These are phyloP conservation scores for Cubamyces lactineus DNA, from an alignment of 768 basidiomycete genomes.

Conservation along the genomic window DNA sequence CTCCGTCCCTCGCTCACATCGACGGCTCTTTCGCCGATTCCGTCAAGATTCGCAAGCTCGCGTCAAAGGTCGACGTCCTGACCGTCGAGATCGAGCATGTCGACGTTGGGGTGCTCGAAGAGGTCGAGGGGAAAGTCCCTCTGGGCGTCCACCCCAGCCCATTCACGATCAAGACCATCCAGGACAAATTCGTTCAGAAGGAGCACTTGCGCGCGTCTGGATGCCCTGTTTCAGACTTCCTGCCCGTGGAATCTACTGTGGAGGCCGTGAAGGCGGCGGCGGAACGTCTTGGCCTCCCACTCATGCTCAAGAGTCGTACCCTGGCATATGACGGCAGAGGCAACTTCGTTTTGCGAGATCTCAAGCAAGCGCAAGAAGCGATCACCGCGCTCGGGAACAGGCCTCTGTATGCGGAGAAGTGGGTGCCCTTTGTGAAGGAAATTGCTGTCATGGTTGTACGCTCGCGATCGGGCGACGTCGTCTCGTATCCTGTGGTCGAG, in stretches of 20 bases:
- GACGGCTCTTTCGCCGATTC: conserved; percentile 90
- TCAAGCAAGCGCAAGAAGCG: conserved; percentile 53
- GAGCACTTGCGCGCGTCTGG: conserved; percentile 52
- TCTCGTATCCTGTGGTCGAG: conserved; percentile 90
- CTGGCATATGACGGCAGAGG: conserved; percentile 96
- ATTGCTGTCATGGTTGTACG: conserved; percentile 98
- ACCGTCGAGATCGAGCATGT: conserved; percentile 99
- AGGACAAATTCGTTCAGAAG: conserved; percentile 74
- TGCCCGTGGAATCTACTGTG: conserved; percentile 56
- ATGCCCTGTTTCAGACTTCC: conserved; percentile 61
- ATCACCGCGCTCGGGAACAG: conserved; percentile 65
- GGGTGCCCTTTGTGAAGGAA: conserved; percentile 87
- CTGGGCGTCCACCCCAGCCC: conserved; percentile 71
- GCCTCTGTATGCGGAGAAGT: conserved; percentile 91
- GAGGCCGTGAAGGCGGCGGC: conserved; percentile 58
- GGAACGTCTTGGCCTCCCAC: conserved; percentile 70
- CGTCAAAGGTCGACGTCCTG: conserved; percentile 78
- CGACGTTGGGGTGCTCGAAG: conserved; percentile 71
- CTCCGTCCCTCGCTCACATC: conserved; percentile 59
- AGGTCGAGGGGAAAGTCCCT: conserved; percentile 47
- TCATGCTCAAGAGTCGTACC: conserved; percentile 97
- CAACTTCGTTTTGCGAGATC: conserved; percentile 74
- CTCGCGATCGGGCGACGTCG: conserved; percentile 68
- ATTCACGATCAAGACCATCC: conserved; percentile 80
- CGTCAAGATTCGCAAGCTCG: conserved; percentile 76